Conservation (phyloP, 805 yeast genomes). For the Metschnikowia similis region DNA sequence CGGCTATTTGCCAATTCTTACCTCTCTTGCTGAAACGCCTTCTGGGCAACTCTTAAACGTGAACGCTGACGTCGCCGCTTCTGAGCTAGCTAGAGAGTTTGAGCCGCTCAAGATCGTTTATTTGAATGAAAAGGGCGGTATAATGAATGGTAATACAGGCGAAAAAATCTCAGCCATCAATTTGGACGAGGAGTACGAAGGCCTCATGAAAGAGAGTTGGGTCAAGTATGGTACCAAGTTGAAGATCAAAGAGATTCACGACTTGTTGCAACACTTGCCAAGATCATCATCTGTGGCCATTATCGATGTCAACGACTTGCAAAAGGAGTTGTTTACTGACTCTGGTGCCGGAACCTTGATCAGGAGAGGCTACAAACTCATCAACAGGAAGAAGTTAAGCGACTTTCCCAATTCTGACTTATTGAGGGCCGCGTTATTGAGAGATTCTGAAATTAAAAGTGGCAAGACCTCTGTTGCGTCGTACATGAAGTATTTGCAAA, state of each 20-base stretch:
- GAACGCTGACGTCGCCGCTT: slow-evolving; percentile 98
- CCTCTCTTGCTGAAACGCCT: slow-evolving; percentile 94
- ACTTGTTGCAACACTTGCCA: slow-evolving; percentile 87
- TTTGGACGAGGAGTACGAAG: slow-evolving; percentile 93
- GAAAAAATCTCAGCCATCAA: slow-evolving; percentile 87
- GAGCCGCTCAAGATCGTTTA: slow-evolving; percentile 97
- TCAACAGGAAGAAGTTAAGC: slow-evolving; percentile 61
- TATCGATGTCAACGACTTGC: slow-evolving; percentile 89
- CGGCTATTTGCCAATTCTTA: slow-evolving; percentile 93
- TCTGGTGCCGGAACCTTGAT: slow-evolving; percentile 99
- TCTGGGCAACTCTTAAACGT: slow-evolving; percentile 96
- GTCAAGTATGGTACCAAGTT: slow-evolving; percentile 97
- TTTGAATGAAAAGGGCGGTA: slow-evolving; percentile 96
- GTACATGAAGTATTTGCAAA: slow-evolving; percentile 70
- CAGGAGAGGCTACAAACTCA: slow-evolving; percentile 91
- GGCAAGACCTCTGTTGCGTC: slow-evolving; percentile 75
- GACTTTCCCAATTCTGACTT: slow-evolving; percentile 74
- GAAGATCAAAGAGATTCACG: slow-evolving; percentile 94
- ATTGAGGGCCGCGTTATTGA: slow-evolving; percentile 68
- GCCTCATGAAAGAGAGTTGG: slow-evolving; percentile 89
- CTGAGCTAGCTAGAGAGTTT: slow-evolving; percentile 92
- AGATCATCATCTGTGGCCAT: slow-evolving; percentile 97
- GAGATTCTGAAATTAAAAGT: slow-evolving; percentile 70
- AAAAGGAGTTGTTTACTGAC: slow-evolving; percentile 96
- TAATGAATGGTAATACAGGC: slow-evolving; percentile 85